A percentile compares a stretch with the other conserved stretches of the same genome.
Conservation (phyloP, 2,329 filamentous ascomycete genomes). For the Blumeria graminis region DNA sequence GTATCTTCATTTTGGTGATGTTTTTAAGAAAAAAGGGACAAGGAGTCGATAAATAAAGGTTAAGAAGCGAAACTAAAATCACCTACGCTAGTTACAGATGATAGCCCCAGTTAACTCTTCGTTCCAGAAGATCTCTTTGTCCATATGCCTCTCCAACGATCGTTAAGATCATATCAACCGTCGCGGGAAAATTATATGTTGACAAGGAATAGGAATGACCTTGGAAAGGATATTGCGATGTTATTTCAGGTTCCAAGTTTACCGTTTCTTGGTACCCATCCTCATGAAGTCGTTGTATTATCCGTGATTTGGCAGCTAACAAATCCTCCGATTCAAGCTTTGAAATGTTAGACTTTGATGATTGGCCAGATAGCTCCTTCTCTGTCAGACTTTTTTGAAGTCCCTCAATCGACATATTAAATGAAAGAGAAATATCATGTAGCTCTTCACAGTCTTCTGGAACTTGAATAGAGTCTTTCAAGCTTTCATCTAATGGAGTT, state of each 20-base stretch:
- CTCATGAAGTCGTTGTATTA: slow-evolving; percentile 13
- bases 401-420: background rate
- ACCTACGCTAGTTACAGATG: no score
- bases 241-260: slow-evolving; percentile 4
- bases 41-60: no score
- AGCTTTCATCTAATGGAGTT: background rate
- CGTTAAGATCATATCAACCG: slow-evolving; percentile 78
- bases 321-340: slow-evolving; percentile 3
- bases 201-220: background rate
- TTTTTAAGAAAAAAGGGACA: no score
- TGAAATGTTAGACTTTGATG: background rate
- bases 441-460: no score
- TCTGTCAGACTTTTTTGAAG: no score
- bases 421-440: background rate
- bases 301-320: slow-evolving; percentile 20
- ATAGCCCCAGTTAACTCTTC: slow-evolving; percentile 30
- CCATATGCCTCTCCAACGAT: slow-evolving; percentile 75
- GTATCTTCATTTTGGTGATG: no score
- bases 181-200: slow-evolving; percentile 25
- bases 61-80: no score
- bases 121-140: slow-evolving; percentile 63
- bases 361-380: no score
- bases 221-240: background rate
- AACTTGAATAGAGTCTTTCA: background rate
- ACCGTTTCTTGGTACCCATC: slow-evolving; percentile 1